Percentiles rank a stretch among this genome's conserved stretches.
Evolutionary conservation across 2,329 filamentous ascomycete genomes (phyloP).

Genomic region (Fusarium burgessii): DNA sequence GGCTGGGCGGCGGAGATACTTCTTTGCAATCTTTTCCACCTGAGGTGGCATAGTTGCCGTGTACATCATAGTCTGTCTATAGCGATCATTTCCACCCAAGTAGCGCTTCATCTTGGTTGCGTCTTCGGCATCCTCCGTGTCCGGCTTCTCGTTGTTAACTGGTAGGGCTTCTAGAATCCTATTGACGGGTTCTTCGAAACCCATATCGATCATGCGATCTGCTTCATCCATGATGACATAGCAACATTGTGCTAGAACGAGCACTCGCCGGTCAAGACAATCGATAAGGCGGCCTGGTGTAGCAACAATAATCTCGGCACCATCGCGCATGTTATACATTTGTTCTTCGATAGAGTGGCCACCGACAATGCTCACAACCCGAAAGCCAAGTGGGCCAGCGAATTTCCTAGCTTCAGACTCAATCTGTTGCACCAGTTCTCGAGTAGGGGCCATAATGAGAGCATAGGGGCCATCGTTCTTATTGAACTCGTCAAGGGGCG

Average conservation of each 20-base stretch:
- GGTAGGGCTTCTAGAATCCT: conserved; percentile 96
- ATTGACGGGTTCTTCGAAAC: conserved; percentile 97
- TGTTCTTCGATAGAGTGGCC: conserved; percentile 96
- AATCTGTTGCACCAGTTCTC: conserved; percentile 97
- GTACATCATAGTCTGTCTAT: conserved; percentile 99
- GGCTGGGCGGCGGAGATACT: conserved; percentile 92
- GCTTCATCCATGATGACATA: conserved; percentile 99
- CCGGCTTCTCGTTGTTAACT: conserved; percentile 93
- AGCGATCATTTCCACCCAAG: conserved; percentile 79
- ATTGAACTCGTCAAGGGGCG: conserved; percentile 83
- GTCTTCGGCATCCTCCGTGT: conserved; percentile 91
- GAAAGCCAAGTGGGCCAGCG: conserved; percentile 89
- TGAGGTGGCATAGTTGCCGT: conserved; percentile 96
- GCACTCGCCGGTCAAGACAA: conserved; percentile 91
- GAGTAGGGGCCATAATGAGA: conserved; percentile 95
- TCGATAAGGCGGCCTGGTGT: conserved; percentile 97
- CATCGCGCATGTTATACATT: conserved; percentile 87
- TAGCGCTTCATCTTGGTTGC: conserved; percentile 84
- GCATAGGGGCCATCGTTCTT: conserved; percentile 97
- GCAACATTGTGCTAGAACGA: conserved; percentile 95
- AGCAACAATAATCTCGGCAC: conserved; percentile 98
- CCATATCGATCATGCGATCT: conserved; percentile 98
- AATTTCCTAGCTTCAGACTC: conserved; percentile 95
- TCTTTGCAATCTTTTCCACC: conserved; percentile 95
- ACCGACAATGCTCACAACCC: conserved; percentile 96